Evolutionary conservation across 352 stramenopile genomes (phyloP).

Genomic region (Thraustochytrium sp.): DNA sequence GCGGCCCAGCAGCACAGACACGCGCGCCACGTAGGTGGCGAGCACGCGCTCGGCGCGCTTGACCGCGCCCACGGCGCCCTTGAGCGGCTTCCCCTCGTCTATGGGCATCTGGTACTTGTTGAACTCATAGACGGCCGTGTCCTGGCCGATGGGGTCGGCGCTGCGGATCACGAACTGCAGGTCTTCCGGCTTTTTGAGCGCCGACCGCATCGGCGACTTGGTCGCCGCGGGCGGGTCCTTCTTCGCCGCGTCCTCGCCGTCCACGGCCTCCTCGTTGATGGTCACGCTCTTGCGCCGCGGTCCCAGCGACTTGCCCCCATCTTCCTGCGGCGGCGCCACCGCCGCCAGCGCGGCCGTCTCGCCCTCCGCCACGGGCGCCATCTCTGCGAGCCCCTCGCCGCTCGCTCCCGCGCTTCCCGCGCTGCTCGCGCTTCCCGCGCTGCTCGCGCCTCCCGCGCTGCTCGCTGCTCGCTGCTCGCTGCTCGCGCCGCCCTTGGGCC

Average conservation of each 20-base stretch:
- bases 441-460: no score
- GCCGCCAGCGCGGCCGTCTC: no score
- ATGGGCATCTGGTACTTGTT: conserved; percentile 42
- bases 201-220: neutral
- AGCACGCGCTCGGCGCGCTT: neutral
- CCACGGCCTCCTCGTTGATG: neutral
- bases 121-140: conserved; percentile 35
- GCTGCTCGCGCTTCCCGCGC: no score
- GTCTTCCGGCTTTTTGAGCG: conserved; percentile 27
- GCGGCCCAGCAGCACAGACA: conserved; percentile 23
- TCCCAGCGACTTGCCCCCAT: no score
- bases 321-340: no score
- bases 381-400: no score
- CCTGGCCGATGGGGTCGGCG: conserved; percentile 25
- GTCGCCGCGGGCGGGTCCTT: neutral
- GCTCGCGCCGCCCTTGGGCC: no score
- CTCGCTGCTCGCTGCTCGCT: no score
- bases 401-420: no score
- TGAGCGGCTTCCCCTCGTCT: neutral
- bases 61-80: neutral
- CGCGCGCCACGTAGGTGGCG: neutral
- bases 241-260: neutral
- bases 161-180: conserved; percentile 7
- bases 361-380: no score
- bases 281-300: conserved; percentile 14